Percentiles rank a stretch among this genome's conserved stretches.
Conservation (phyloP, 2,329 filamentous ascomycete species). For the Fusarium zealandicum region DNA sequence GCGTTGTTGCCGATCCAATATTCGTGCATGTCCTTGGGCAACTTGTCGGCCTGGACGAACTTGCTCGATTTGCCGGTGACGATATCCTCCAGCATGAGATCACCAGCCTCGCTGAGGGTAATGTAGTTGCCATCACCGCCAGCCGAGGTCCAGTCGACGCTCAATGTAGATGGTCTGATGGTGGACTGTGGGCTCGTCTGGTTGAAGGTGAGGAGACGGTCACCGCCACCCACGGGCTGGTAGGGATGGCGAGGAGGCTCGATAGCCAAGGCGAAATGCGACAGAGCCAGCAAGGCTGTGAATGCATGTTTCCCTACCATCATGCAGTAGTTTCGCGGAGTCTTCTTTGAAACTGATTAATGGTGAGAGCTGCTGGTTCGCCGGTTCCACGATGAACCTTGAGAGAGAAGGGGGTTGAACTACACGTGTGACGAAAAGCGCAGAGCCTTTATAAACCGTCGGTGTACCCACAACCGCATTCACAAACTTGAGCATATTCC, state of each 20-base stretch:
- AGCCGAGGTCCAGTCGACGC: conserved; percentile 64
- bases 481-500: conserved; percentile 25
- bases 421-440: not conserved
- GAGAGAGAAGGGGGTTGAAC: too few relatives aligned
- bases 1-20: conserved; percentile 69
- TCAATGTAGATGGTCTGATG: conserved; percentile 56
- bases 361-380: not conserved
- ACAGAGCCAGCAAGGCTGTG: conserved; percentile 32
- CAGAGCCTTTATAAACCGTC: not conserved
- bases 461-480: not conserved
- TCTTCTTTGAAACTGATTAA: not conserved
- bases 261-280: conserved; percentile 45
- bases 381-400: conserved; percentile 9
- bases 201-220: conserved; percentile 66
- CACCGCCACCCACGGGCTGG: conserved; percentile 63
- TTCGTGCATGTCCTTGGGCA: conserved; percentile 62
- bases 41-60: conserved; percentile 64
- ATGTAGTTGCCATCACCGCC: conserved; percentile 70
- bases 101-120: conserved; percentile 56
- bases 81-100: conserved; percentile 68
- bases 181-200: conserved; percentile 59
- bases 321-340: not conserved
- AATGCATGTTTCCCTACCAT: conserved; percentile 21
- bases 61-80: conserved; percentile 62
- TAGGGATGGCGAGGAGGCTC: conserved; percentile 61